These are phyloP conservation scores for Solanum clarkiae DNA, from an alignment of 257 asterid genomes.

Conservation along the genomic window DNA sequence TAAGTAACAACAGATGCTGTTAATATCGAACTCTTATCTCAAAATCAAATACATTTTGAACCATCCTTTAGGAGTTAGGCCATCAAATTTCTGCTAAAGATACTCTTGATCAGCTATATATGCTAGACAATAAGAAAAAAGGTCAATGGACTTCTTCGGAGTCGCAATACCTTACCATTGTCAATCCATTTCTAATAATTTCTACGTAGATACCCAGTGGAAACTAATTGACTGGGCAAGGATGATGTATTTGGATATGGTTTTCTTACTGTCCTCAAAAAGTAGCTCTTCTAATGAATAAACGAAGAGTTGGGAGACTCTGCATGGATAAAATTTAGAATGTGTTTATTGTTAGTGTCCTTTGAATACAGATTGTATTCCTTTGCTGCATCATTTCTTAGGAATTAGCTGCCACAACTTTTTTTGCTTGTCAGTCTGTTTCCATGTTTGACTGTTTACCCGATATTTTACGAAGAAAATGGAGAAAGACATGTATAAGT, in stretches of 20 bases:
- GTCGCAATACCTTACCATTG: not conserved
- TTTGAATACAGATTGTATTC: not conserved
- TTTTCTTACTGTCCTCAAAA: not conserved
- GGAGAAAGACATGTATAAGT: not conserved
- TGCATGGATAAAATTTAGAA: not conserved
- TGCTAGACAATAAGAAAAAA: not conserved
- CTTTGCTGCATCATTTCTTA: not conserved
- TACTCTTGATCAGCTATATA: not conserved
- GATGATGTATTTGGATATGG: not conserved
- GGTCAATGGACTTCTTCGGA: not conserved
- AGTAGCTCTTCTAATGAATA: not conserved
- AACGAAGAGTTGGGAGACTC: not conserved
- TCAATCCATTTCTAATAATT: not conserved
- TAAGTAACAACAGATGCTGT: not conserved
- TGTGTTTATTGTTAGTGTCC: not conserved
- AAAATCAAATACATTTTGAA: not conserved
- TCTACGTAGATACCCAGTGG: not conserved
- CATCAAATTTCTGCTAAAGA: not conserved
- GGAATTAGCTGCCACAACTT: not conserved
- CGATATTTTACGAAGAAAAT: not conserved
- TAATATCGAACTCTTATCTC: not conserved
- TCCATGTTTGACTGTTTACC: not conserved
- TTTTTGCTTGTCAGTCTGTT: not conserved
- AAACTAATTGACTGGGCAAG: not conserved
- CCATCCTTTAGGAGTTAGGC: not conserved